Evolutionary conservation across 371 early-diverging fungal genomes (phyloP).

Genomic region (Apophysomyces ossiformis): DNA sequence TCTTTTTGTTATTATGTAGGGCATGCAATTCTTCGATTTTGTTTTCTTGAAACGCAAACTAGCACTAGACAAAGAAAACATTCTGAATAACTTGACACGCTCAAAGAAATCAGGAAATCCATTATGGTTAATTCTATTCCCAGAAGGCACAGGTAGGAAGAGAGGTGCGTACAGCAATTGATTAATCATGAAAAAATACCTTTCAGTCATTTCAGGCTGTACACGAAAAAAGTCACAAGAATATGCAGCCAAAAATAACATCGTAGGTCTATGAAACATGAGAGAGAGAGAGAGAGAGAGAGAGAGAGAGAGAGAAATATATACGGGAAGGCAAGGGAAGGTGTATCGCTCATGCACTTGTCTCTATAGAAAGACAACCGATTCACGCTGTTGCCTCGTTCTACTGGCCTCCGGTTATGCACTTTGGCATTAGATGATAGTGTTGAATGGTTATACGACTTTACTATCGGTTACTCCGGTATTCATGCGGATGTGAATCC

Average conservation of each 20-base stretch:
- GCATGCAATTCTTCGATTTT: slow-evolving; percentile 85
- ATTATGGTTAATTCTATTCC: slow-evolving; percentile 86
- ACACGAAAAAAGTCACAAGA: slow-evolving; percentile 50
- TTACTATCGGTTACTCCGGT: slow-evolving; percentile 84
- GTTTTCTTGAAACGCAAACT: slow-evolving; percentile 84
- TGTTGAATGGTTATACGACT: slow-evolving; percentile 74
- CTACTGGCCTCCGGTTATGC: slow-evolving; percentile 73
- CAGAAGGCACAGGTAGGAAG: slow-evolving; percentile 78
- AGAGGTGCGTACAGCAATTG: neutral
- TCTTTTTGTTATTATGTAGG: slow-evolving; percentile 50
- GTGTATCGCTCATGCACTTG: neutral
- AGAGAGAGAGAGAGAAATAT: neutral
- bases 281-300: neutral
- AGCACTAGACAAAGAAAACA: slow-evolving; percentile 66
- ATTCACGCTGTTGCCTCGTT: slow-evolving; percentile 75
- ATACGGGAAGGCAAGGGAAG: neutral
- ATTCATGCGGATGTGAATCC: slow-evolving; percentile 66
- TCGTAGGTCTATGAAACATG: slow-evolving; percentile 36
- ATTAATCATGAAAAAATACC: neutral
- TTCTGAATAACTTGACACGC: slow-evolving; percentile 44
- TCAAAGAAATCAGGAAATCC: slow-evolving; percentile 50
- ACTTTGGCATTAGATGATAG: slow-evolving; percentile 59
- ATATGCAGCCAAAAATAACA: slow-evolving; percentile 54
- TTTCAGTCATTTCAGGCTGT: slow-evolving; percentile 44
- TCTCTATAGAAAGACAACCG: slow-evolving; percentile 43